These are phyloP conservation scores for Microcyclosporella mali DNA, from an alignment of 2,329 filamentous ascomycete species.

Conservation along the genomic window DNA sequence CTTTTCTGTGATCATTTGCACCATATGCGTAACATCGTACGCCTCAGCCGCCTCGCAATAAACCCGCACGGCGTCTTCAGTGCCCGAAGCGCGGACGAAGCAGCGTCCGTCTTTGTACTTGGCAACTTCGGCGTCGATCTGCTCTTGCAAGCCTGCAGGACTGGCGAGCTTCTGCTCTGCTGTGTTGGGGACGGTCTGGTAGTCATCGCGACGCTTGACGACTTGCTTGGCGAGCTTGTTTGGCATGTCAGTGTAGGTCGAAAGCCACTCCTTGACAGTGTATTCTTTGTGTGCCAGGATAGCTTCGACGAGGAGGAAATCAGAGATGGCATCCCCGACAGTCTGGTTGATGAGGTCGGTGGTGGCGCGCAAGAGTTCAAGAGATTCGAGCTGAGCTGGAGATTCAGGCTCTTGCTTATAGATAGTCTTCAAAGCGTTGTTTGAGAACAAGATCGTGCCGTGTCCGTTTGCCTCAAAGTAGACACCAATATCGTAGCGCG, in stretches of 20 bases:
- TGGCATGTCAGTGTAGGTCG: constrained; percentile 87
- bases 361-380: constrained; percentile 76
- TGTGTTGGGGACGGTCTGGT: constrained; percentile 69
- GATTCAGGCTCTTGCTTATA: constrained; percentile 75
- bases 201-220: constrained; percentile 79
- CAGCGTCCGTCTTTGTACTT: constrained; percentile 86
- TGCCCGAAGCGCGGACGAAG: constrained; percentile 89
- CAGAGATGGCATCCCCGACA: constrained; percentile 90
- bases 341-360: constrained; percentile 96
- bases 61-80: constrained; percentile 90
- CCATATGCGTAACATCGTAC: constrained; percentile 84
- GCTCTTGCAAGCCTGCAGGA: constrained; percentile 70
- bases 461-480: constrained; percentile 99
- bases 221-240: constrained; percentile 93
- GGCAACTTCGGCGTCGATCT: constrained; percentile 80
- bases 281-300: constrained; percentile 93
- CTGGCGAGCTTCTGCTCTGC: constrained; percentile 82
- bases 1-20: constrained; percentile 60
- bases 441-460: constrained; percentile 90
- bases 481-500: constrained; percentile 89
- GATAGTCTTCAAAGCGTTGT: constrained; percentile 73
- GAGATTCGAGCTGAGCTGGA: constrained; percentile 81
- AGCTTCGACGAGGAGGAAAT: constrained; percentile 92
- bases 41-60: constrained; percentile 91
- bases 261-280: constrained; percentile 80